Conservation (phyloP, 2,329 filamentous ascomycete species). For the Penicillium fuscoglaucum region DNA sequence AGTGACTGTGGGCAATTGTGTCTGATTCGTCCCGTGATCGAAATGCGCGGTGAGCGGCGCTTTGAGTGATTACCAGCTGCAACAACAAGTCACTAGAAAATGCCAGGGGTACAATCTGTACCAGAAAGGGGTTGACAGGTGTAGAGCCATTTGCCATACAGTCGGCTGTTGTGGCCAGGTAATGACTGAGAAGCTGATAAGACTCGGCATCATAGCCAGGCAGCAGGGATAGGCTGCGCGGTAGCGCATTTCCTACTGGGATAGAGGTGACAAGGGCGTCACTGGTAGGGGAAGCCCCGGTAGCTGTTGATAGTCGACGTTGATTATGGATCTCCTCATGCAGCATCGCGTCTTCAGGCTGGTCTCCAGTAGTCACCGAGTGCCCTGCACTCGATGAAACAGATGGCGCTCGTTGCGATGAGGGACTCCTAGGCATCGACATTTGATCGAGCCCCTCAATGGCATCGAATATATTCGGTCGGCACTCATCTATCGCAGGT, state of each 20-base stretch:
- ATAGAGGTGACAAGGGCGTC: slow-evolving; percentile 5
- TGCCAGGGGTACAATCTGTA: slow-evolving; percentile 49
- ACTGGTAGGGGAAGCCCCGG: neutral
- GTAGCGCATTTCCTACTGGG: slow-evolving; percentile 23
- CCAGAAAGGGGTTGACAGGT: slow-evolving; percentile 49
- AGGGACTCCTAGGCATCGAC: slow-evolving; percentile 7
- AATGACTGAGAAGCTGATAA: slow-evolving; percentile 48
- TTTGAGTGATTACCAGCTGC: slow-evolving; percentile 51
- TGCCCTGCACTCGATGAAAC: slow-evolving; percentile 16
- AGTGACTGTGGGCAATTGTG: slow-evolving; percentile 32
- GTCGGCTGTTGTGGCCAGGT: slow-evolving; percentile 47
- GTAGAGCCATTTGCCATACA: slow-evolving; percentile 53
- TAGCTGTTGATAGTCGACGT: slow-evolving; percentile 1
- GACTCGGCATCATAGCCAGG: slow-evolving; percentile 32
- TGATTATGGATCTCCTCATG: slow-evolving; percentile 1
- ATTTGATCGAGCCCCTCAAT: slow-evolving; percentile 13
- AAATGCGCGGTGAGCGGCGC: slow-evolving; percentile 35
- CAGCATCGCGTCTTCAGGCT: neutral
- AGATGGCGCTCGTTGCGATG: slow-evolving; percentile 19
- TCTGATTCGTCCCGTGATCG: slow-evolving; percentile 32
- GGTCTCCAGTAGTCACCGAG: slow-evolving; percentile 11
- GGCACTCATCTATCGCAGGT: neutral
- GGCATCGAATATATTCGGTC: slow-evolving; percentile 7
- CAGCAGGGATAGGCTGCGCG: slow-evolving; percentile 31
- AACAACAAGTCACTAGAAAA: slow-evolving; percentile 50